Evolutionary conservation across 2,329 filamentous ascomycete genomes (phyloP), one percentile per base, ranked within the genome.

Genomic region (Keithomyces neogunnii): DNA sequence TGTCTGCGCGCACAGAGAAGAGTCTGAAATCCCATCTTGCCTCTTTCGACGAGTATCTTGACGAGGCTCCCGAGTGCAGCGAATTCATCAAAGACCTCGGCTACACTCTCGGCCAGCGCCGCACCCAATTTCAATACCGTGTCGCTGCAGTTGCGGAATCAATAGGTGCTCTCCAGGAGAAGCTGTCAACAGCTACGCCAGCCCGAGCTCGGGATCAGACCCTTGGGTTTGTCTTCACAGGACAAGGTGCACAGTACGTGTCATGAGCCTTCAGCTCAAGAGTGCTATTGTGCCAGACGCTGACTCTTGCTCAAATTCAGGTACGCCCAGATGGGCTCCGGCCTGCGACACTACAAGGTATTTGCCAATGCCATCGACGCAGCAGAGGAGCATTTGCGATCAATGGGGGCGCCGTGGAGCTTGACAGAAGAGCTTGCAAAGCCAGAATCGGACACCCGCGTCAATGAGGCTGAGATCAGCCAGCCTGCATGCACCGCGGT

Each of bases 401-500:
- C n/a, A n/a, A 28, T 52, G 19, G 64, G 62, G 3, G 61, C 62
- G 4, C 9, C 47, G 9, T 66, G 63, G 59, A 57, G 54, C 19
- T 47, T 64, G 30, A 51, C 55, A 28, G 60, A 63, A 5, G 65
- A 66, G 53, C 58, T 68, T 2, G 29, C 32, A 5, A 53, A 59
- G 13, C 49, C 49, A 1, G 48, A 48, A 10, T 53, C 49, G 1
- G 19, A 36, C 9, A 52, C 53, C 13, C 44, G 46, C 19, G 33
- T 57, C 8, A 29, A 47, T 5, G 51, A 55, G 11, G 55, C 59
- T 4, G 53, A 54, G 40, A 55, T 59, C 42, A 55, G 53, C 1
- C 68, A 72, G 48, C 63, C 69, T 7, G 48, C 64, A 3, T 71
- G 66, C 49, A 71, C 68, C 10, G 64, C 66, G 1, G 32, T 72